Base-by-base conservation (phyloP, 2,329 filamentous ascomycete genomes). In the Fusarium guadeloupense region DNA sequence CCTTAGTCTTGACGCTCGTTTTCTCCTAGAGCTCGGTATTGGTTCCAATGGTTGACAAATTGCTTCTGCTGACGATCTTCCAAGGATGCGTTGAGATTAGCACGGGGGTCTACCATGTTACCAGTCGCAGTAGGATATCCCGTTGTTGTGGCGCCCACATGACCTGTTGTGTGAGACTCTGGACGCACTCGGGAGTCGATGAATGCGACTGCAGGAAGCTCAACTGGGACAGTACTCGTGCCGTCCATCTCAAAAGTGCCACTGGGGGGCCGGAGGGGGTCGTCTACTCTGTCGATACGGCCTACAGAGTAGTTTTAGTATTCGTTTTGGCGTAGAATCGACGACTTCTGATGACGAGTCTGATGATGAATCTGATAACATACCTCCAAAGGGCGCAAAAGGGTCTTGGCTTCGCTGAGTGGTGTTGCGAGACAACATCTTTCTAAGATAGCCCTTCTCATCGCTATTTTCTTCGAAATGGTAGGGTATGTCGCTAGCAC, bases 341-440 rank as follows among this genome's bases (percentile, higher is more conserved):
- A 28, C 13, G 12, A 37, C 38, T 31, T 49, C 20, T 20, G 40
- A 28, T 53, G 38, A 37, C 26, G 35, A 44, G 37, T 45, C 31
- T 28, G 42, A 39, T 42, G 31, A 26, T 19, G 40, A 47, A 33
- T 25, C 53, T 25, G 34, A 26, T 45, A 31, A 57, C 72, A 68
- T 66, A 81, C 80, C 79, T 73, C 79, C 78, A 70, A 80, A 81
- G 10, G 77, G 74, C 2, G 76, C 77, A 66, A 81, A 80, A 3
- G 78, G 74, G 45, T 80, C 77, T 37, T 58, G 50, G 51, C 55
- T 65, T 30, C 54, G 64, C 31, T 67, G 67, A 14, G 55, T 70
- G 8, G 68, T 69, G 9, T 69, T 70, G 28, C 73, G 69, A 19
- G 69, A 54, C 28, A 70, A 69, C 42, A 69, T 57, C 20, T 59